Evolutionary conservation across 768 basidiomycete species (phyloP).

Genomic region (Gautieria morchelliformis): DNA sequence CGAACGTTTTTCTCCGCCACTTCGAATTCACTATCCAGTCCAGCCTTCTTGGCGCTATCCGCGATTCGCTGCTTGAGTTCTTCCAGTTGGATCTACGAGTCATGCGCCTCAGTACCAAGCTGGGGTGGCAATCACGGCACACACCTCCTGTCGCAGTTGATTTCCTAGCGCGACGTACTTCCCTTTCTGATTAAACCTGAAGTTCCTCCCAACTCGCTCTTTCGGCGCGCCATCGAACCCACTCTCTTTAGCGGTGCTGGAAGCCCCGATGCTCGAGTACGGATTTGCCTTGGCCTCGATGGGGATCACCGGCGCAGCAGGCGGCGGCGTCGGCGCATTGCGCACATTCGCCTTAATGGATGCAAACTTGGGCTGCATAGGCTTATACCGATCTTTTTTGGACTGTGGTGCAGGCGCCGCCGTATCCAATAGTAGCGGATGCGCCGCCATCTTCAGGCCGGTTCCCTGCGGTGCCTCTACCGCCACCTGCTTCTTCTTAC

Average conservation of each 20-base stretch:
- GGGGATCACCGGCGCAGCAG: conserved; percentile 25
- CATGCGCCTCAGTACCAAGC: conserved; percentile 14
- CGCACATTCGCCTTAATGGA: conserved; percentile 87
- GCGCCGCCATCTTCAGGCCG: conserved; percentile 84
- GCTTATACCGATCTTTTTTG: conserved; percentile 90
- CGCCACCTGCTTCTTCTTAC: conserved; percentile 43
- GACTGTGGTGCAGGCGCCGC: conserved; percentile 51
- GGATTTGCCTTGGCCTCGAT: conserved; percentile 57
- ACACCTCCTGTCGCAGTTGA: conserved; percentile 43
- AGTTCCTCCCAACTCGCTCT: conserved; percentile 56
- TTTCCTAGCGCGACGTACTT: conserved; percentile 50
- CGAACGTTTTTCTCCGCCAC: conserved; percentile 84
- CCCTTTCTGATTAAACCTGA: conserved; percentile 89
- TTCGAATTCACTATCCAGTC: conserved; percentile 87
- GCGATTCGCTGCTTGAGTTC: conserved; percentile 88
- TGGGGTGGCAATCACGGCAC: conserved; percentile 45
- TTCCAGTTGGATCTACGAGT: conserved; percentile 60
- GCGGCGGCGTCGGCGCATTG: conserved; percentile 57
- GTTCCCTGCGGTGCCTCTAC: conserved; percentile 71
- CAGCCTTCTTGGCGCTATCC: conserved; percentile 87
- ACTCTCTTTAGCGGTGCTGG: conserved; percentile 14
- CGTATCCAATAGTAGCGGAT: conserved; percentile 72
- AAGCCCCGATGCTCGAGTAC: conserved; percentile 48
- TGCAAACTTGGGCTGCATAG: conserved; percentile 99
- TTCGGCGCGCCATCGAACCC: conserved; percentile 61